A percentile compares a stretch with the other conserved stretches of the same genome.
Evolutionary conservation across 176 grass and related monocot genomes (phyloP).

Genomic region (Eleusine indica): DNA sequence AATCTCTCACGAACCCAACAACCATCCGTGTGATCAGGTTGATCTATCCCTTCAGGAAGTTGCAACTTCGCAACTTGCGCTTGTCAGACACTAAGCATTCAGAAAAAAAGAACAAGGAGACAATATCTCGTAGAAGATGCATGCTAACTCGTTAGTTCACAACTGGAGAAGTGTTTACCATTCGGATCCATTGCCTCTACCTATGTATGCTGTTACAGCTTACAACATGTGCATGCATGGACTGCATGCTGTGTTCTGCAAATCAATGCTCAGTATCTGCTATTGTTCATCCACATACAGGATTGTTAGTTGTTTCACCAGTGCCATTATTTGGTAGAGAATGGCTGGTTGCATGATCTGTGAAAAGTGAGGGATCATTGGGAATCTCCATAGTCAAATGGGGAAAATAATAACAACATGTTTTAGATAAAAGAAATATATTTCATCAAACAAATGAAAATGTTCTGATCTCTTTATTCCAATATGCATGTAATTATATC

Average conservation of each 20-base stretch:
- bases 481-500: too few relatives aligned
- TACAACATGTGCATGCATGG: too few relatives aligned
- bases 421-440: too few relatives aligned
- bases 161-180: not conserved
- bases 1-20: conserved; percentile 1
- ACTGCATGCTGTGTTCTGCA: not conserved
- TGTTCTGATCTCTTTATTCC: too few relatives aligned
- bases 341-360: not conserved
- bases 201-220: too few relatives aligned
- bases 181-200: not conserved
- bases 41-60: not conserved
- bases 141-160: not conserved
- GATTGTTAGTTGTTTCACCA: not conserved
- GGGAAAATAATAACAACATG: not conserved
- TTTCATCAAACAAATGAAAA: too few relatives aligned
- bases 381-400: conserved; percentile 2
- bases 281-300: too few relatives aligned
- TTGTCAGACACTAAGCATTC: not conserved
- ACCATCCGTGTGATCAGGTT: conserved; percentile 1
- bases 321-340: not conserved
- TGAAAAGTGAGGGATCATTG: not conserved
- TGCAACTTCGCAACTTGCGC: not conserved
- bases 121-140: conserved; percentile 20
- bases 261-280: not conserved
- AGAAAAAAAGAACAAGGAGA: not conserved